A percentile compares a stretch with the other conserved stretches of the same genome.
Conservation (phyloP, 2,329 filamentous ascomycete genomes). For the Fusarium torreyae region DNA sequence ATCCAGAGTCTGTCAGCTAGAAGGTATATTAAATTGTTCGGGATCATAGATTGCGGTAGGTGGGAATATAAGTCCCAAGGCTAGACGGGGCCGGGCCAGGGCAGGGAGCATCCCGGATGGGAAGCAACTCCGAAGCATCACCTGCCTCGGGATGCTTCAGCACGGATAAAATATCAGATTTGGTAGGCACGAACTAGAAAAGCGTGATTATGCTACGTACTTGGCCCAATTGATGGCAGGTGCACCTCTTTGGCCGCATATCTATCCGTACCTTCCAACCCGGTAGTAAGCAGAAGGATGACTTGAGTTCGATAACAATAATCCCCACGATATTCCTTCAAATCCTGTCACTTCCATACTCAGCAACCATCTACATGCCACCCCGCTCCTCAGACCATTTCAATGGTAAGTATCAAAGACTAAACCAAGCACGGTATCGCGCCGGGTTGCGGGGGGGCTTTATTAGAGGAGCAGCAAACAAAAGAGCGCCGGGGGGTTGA, state of each 20-base stretch:
- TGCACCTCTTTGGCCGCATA: constrained; percentile 3
- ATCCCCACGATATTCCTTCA: constrained; percentile 19
- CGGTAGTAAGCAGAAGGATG: not conserved
- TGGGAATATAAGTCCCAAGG: constrained; percentile 16
- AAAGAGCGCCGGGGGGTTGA: constrained; percentile 16
- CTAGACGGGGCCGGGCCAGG: constrained; percentile 33
- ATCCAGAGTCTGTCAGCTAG: constrained; percentile 21
- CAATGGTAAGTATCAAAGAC: constrained; percentile 18
- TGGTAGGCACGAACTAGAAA: constrained; percentile 18
- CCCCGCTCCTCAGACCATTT: constrained; percentile 20
- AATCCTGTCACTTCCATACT: constrained; percentile 7
- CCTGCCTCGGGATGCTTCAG: constrained; percentile 38
- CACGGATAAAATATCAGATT: constrained; percentile 30
- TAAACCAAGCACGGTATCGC: constrained; percentile 18
- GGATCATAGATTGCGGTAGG: constrained; percentile 9
- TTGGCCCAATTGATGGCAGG: not conserved
- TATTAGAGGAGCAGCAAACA: constrained; percentile 10
- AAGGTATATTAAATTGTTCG: constrained; percentile 17
- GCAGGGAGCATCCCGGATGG: constrained; percentile 40
- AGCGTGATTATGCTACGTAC: not conserved
- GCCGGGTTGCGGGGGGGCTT: constrained; percentile 2
- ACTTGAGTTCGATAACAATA: not conserved
- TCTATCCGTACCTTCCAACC: not conserved
- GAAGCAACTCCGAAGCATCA: constrained; percentile 43
- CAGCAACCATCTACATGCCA: constrained; percentile 3